Evolutionary conservation across 2,329 filamentous ascomycete genomes (phyloP).

Genomic region (Pseudofabraea citricarpa): DNA sequence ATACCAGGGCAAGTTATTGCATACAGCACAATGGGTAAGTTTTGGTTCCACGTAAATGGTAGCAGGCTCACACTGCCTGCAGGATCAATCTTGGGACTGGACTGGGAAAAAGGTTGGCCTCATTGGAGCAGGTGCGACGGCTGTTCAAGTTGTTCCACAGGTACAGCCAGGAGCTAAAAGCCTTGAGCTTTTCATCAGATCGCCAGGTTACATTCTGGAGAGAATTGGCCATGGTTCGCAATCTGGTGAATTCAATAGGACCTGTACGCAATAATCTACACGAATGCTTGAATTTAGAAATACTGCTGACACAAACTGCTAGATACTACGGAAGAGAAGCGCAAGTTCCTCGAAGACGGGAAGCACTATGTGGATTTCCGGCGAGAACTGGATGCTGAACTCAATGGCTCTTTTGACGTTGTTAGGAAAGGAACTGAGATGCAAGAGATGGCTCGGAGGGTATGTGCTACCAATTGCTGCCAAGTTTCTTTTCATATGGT

Average conservation of each 20-base stretch:
- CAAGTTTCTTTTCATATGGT: background rate
- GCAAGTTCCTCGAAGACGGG: background rate
- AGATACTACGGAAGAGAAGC: background rate
- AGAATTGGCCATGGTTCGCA: background rate
- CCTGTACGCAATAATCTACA: background rate
- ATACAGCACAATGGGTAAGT: conserved; percentile 46
- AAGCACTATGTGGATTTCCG: background rate
- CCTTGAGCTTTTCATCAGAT: background rate
- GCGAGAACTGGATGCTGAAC: background rate
- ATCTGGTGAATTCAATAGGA: background rate
- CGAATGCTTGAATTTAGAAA: too few species aligned
- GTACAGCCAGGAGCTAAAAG: conserved; percentile 37
- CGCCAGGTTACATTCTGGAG: background rate
- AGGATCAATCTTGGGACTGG: conserved; percentile 41
- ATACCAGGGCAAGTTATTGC: conserved; percentile 48
- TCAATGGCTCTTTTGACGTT: background rate
- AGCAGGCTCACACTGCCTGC: too few species aligned
- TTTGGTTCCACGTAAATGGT: too few species aligned
- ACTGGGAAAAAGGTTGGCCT: conserved; percentile 42
- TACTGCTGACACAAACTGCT: too few species aligned
- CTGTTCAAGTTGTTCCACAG: conserved; percentile 45
- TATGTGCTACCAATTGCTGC: background rate
- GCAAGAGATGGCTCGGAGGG: background rate
- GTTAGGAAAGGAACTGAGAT: background rate
- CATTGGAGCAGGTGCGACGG: conserved; percentile 53